Base-by-base conservation (phyloP, 495 filamentous ascomycete species). In the Aspergillus affinis region DNA sequence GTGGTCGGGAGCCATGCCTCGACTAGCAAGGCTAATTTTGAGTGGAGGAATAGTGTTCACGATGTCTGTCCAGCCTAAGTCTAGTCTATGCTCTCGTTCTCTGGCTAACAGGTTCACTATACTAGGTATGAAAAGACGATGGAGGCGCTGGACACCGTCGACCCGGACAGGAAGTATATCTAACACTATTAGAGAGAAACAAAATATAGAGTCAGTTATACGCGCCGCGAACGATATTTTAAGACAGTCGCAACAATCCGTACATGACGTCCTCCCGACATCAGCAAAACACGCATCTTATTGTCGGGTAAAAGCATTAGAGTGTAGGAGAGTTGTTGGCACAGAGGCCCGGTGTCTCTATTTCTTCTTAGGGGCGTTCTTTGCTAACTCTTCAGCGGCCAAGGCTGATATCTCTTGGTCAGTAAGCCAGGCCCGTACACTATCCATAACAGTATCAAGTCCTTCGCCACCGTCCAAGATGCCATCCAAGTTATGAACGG, bases 11-110 rank as follows among this genome's bases (percentile, higher is more conserved):
- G 93, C 95, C 21, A 66, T 97, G 61, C 94, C 94, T 2, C 75
- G 94, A 52, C 73, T 98, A 65, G 92, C 85, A 19, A 78, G 94
- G 57, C 71, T 98, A 61, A 90, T 97, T 60, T 55, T 93, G 78
- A 96, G 92, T 69, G 94, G 94, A 53, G 94, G 94, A 19, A 96
- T 98, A 69, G 95, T 98, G 54, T 98, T 98, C 70, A 92, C 95
- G 4, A 96, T 98, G 93, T 88, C 70, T 60, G 83, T 78, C 51
- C 48, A 47, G 50, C 23, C 6, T 17, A 26, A 10, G 18, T 21
- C 12, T 48, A 23, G n/a, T 20, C 0, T 17, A 36, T 46, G 29
- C 8, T 30, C 15, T 36, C 29, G 51, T 18, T 47, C 23, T 2
- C 21, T 13, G 21, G 20, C 60, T 67, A 51, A 61, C 66, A 55